Evolutionary conservation across 164 flowering plant species (phyloP).

Genomic region (Vitis riparia): DNA sequence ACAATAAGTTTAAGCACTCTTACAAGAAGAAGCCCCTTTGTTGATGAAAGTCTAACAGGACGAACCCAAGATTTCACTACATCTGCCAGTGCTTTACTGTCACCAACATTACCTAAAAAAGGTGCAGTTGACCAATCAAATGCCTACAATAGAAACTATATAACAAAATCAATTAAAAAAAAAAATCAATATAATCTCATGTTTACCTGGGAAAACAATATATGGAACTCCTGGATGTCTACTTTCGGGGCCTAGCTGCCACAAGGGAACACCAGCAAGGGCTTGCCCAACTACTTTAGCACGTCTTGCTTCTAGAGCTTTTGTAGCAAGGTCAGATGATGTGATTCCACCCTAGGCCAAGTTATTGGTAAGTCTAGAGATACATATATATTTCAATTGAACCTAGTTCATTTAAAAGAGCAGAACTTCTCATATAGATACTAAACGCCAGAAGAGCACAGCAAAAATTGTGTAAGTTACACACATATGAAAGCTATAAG

Average conservation of each 20-base stretch:
- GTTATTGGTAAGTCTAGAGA: no score
- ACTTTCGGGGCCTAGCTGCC: slow-evolving; percentile 96
- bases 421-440: no score
- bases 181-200: background rate
- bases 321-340: slow-evolving; percentile 96
- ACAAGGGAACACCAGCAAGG: slow-evolving; percentile 92
- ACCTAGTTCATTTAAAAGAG: background rate
- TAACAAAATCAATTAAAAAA: background rate
- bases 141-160: background rate
- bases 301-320: slow-evolving; percentile 82
- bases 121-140: background rate
- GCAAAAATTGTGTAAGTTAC: no score
- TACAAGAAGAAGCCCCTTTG: slow-evolving; percentile 86
- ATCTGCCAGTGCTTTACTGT: slow-evolving; percentile 75
- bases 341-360: slow-evolving; percentile 88
- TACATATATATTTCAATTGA: background rate
- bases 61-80: slow-evolving; percentile 83
- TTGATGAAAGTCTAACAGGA: slow-evolving; percentile 57
- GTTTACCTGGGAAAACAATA: slow-evolving; percentile 93
- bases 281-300: slow-evolving; percentile 96
- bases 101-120: slow-evolving; percentile 90
- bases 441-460: no score
- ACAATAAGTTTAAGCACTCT: slow-evolving; percentile 20
- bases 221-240: slow-evolving; percentile 96
- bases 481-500: no score